These are phyloP conservation scores for Hemileia vastatrix DNA, from an alignment of 1,284 basidiomycete species.

Conservation along the genomic window DNA sequence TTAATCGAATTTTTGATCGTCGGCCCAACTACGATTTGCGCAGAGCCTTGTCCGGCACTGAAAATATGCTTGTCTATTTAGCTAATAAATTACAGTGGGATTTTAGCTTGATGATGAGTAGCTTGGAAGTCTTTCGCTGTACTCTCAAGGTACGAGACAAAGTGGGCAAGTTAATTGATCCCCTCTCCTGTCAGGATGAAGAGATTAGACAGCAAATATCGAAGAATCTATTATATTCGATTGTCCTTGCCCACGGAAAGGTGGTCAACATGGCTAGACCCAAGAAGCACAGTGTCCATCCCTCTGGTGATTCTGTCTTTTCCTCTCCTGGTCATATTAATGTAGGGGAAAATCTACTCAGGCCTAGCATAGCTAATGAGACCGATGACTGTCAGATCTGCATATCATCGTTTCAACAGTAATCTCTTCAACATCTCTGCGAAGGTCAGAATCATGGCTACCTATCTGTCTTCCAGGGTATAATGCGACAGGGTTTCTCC, in stretches of 20 bases:
- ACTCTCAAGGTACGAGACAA: conserved; percentile 47
- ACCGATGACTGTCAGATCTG: conserved; percentile 41
- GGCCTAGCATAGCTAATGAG: too few species aligned
- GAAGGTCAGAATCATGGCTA: conserved; percentile 72
- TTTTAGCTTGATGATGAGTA: conserved; percentile 55
- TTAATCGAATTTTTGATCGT: conserved; percentile 73
- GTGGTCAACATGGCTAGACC: conserved; percentile 83
- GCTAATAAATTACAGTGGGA: conserved; percentile 63
- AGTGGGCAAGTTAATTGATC: conserved; percentile 64
- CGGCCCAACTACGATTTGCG: conserved; percentile 84
- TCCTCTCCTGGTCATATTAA: conserved; percentile 2
- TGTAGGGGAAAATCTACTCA: neutral
- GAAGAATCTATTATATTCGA: conserved; percentile 69
- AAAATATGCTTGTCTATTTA: conserved; percentile 64
- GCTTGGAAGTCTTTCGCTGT: conserved; percentile 28
- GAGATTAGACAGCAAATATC: conserved; percentile 5
- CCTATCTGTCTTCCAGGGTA: conserved; percentile 94
- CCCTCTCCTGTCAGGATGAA: conserved; percentile 47
- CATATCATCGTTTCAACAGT: conserved; percentile 45
- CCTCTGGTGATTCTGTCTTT: conserved; percentile 56
- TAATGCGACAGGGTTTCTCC: conserved; percentile 79
- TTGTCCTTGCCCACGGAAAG: conserved; percentile 65
- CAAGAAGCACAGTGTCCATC: conserved; percentile 86
- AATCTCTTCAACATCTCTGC: conserved; percentile 55
- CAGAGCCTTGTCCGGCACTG: conserved; percentile 68